phyloP scores from a whole-genome alignment of 73 alveolate species.

The Symbiodinium pilosum region DNA sequence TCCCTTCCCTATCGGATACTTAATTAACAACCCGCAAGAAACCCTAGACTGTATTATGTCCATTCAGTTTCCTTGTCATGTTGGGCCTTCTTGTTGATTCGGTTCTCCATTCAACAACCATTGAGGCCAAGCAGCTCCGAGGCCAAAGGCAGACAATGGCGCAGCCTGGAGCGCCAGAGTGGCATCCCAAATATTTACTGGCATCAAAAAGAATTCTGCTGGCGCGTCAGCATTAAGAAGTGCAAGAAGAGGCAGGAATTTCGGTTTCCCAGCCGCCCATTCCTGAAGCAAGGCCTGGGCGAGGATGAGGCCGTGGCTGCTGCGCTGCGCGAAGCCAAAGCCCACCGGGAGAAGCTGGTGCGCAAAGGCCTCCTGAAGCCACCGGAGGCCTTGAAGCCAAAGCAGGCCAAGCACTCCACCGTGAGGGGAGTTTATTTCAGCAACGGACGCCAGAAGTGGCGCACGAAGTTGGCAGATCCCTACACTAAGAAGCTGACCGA shows the following conservation, averaged over 20 bases:
- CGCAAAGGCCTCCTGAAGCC: conserved; percentile 7
- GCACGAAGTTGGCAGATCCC: background rate
- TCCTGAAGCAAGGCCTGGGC: background rate
- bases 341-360: conserved; percentile 49
- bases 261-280: background rate
- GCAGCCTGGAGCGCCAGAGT: background rate
- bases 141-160: too few relatives aligned
- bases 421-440: background rate
- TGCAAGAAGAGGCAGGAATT: too few relatives aligned
- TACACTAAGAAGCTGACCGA: background rate
- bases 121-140: too few relatives aligned
- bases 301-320: conserved; percentile 38
- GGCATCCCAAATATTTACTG: background rate
- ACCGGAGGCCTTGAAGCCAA: conserved; percentile 26
- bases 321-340: conserved; percentile 40
- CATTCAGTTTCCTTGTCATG: too few relatives aligned
- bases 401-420: conserved; percentile 17
- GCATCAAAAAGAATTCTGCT: too few relatives aligned
- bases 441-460: background rate
- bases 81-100: too few relatives aligned
- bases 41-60: too few relatives aligned
- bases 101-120: too few relatives aligned
- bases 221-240: too few relatives aligned
- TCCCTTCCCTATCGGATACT: too few relatives aligned
- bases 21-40: too few relatives aligned